These are phyloP conservation scores for Pythium chondricola DNA, from an alignment of 352 stramenopile species.

Conservation along the genomic window DNA sequence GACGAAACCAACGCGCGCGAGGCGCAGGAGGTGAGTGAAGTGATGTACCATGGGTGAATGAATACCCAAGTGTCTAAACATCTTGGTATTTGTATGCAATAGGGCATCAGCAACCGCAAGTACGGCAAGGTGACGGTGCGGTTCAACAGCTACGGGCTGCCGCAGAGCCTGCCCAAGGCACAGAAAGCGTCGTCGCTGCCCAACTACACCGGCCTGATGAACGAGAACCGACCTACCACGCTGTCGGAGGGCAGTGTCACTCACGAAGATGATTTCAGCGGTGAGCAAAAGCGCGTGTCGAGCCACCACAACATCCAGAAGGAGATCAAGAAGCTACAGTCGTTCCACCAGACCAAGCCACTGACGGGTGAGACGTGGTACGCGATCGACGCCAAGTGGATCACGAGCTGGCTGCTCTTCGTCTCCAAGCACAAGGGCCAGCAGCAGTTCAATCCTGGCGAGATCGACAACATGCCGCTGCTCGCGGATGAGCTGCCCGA, in stretches of 20 bases:
- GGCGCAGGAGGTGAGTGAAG: constrained; percentile 24
- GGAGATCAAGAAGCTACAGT: constrained; percentile 58
- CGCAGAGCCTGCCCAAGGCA: no score
- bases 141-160: constrained; percentile 65
- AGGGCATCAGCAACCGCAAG: constrained; percentile 55
- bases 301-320: constrained; percentile 47
- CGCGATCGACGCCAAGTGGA: constrained; percentile 55
- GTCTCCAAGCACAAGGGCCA: constrained; percentile 69
- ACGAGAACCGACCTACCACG: constrained; percentile 28
- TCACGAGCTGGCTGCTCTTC: constrained; percentile 64
- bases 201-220: constrained; percentile 49
- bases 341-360: constrained; percentile 58
- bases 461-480: constrained; percentile 70
- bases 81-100: not conserved
- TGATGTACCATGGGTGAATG: not conserved
- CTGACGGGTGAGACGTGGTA: constrained; percentile 60
- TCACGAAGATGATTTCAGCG: constrained; percentile 69
- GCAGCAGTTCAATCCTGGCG: constrained; percentile 41
- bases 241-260: constrained; percentile 44
- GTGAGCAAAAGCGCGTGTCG: constrained; percentile 26
- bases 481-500: constrained; percentile 61
- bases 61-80: not conserved
- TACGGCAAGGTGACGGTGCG: constrained; percentile 56
- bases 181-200: constrained; percentile 15
- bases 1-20: constrained; percentile 51